Conservation (phyloP, 306 rosid genomes). For the Gastrolobium bilobum region DNA sequence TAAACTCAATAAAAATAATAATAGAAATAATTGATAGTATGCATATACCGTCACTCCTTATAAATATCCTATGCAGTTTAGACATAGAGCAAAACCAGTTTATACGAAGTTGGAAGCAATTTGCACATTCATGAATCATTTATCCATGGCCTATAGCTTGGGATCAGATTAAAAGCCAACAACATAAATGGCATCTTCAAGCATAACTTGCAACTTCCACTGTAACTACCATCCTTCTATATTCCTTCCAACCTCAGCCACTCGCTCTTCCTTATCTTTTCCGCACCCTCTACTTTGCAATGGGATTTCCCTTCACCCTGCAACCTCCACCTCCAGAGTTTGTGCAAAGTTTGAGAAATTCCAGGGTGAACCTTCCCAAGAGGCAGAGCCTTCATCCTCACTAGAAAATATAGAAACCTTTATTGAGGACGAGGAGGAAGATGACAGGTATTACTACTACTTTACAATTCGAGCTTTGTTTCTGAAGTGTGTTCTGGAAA, state of each 20-base stretch:
- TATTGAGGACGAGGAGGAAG: constrained; percentile 61
- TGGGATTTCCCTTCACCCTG: constrained; percentile 48
- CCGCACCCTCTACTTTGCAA: constrained; percentile 51
- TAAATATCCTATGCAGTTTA: no score
- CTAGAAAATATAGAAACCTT: constrained; percentile 26
- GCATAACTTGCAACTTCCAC: constrained; percentile 55
- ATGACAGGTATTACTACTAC: constrained; percentile 68
- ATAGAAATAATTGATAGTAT: no score
- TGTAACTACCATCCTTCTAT: constrained; percentile 49
- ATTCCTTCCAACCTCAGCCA: constrained; percentile 61
- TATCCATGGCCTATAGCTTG: constrained; percentile 49
- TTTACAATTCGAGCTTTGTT: constrained; percentile 1
- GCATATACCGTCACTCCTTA: no score
- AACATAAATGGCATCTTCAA: constrained; percentile 69
- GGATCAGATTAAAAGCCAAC: constrained; percentile 34
- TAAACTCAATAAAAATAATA: no score
- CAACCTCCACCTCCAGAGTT: constrained; percentile 56
- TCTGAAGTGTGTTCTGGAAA: constrained; percentile 4
- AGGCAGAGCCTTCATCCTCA: constrained; percentile 49
- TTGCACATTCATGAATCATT: background rate
- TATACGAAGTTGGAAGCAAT: background rate
- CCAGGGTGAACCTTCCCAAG: constrained; percentile 63
- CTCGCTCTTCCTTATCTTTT: constrained; percentile 60
- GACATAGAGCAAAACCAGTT: background rate
- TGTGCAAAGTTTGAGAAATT: constrained; percentile 89